Percentiles rank a stretch among this genome's conserved stretches.
Conservation (phyloP, 306 rosid genomes). For the Medicago lupulina region DNA sequence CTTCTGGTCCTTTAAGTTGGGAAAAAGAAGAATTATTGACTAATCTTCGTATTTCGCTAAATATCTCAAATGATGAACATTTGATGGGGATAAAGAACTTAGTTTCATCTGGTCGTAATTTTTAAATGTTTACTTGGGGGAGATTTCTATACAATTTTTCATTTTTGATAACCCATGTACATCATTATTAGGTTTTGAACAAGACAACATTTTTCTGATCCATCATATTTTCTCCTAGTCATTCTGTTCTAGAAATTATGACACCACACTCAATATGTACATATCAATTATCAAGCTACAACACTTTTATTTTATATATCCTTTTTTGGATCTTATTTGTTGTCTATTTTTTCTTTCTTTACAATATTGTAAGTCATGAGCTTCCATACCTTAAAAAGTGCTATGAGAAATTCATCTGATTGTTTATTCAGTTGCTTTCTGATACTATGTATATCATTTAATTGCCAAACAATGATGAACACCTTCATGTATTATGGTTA, state of each 20-base stretch:
- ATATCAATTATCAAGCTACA: conserved; percentile 30
- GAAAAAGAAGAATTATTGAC: conserved; percentile 83
- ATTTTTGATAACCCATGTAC: conserved; percentile 38
- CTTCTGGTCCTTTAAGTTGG: conserved; percentile 94
- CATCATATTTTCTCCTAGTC: conserved; percentile 5
- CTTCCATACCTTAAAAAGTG: not conserved
- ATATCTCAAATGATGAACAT: conserved; percentile 89
- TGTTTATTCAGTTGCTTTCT: conserved; percentile 34
- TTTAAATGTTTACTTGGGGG: conserved; percentile 36
- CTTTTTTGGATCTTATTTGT: conserved; percentile 30
- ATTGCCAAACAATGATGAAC: conserved; percentile 24
- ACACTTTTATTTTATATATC: conserved; percentile 1
- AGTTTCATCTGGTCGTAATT: conserved; percentile 44
- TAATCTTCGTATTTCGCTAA: conserved; percentile 80
- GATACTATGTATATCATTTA: conserved; percentile 20
- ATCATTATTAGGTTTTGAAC: conserved; percentile 46
- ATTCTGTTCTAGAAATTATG: conserved; percentile 36
- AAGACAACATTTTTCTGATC: conserved; percentile 12
- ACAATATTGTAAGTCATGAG: conserved; percentile 13
- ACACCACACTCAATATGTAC: conserved; percentile 38
- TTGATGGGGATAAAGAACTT: conserved; percentile 49
- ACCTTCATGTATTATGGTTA: conserved; percentile 2
- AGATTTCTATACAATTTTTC: conserved; percentile 1
- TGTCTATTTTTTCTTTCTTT: not conserved
- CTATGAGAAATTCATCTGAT: conserved; percentile 21